phyloP scores from a whole-genome alignment of 169 alveolate species.

The Eimeria necatrix region DNA sequence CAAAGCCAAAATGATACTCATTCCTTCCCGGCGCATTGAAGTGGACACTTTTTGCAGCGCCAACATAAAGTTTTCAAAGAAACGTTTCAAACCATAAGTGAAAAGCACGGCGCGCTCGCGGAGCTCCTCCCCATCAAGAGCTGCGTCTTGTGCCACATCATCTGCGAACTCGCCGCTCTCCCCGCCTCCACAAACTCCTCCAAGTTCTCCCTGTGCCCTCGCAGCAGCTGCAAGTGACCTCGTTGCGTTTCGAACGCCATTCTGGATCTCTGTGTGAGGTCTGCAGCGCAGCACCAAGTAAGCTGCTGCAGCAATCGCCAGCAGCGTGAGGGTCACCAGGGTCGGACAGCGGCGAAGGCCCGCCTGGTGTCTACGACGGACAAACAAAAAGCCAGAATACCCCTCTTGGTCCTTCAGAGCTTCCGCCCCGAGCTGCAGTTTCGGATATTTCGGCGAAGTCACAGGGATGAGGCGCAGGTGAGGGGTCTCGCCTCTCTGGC shows the following conservation, averaged over 20 bases:
- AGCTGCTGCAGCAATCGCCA: not conserved
- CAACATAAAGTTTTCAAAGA: not conserved
- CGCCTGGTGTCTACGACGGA: too few relatives aligned
- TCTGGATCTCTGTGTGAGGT: not conserved
- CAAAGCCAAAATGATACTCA: not conserved
- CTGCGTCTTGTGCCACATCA: not conserved
- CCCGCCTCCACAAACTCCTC: not conserved
- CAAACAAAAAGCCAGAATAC: too few relatives aligned
- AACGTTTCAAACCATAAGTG: not conserved
- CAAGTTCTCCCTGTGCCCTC: not conserved
- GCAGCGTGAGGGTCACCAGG: not conserved
- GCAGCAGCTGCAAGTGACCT: conserved; percentile 5
- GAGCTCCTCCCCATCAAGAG: not conserved
- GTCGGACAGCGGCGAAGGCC: not conserved
- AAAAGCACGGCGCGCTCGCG: not conserved
- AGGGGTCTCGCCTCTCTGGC: too few relatives aligned
- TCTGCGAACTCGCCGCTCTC: not conserved
- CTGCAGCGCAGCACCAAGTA: not conserved
- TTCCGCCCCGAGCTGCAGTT: too few relatives aligned
- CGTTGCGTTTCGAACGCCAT: too few relatives aligned
- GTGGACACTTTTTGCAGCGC: not conserved
- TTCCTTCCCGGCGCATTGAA: not conserved
- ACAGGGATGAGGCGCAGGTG: too few relatives aligned
- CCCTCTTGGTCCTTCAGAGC: too few relatives aligned
- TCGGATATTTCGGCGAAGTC: too few relatives aligned